Conservation (phyloP, 163 green algal species). For the Botryococcus braunii region DNA sequence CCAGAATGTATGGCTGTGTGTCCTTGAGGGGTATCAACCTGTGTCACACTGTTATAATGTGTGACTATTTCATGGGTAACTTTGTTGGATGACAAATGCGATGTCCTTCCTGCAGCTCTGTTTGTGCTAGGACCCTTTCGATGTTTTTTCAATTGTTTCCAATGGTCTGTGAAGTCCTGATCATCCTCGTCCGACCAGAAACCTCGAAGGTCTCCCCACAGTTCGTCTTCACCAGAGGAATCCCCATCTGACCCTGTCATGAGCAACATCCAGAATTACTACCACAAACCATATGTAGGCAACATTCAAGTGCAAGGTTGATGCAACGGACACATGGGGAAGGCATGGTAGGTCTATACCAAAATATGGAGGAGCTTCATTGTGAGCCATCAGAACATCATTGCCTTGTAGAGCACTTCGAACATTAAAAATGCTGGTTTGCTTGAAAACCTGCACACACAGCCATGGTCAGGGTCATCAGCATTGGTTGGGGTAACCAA, state of each 20-base stretch:
- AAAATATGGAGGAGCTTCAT: no score
- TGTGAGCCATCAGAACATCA: constrained; percentile 41
- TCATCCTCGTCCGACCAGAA: constrained; percentile 49
- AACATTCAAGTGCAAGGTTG: no score
- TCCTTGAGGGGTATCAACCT: constrained; percentile 5
- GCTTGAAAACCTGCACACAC: constrained; percentile 44
- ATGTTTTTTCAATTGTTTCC: no score
- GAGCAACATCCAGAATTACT: no score
- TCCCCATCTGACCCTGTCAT: constrained; percentile 10
- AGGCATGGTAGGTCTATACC: no score
- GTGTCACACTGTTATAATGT: constrained; percentile 63
- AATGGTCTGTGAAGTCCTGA: no score
- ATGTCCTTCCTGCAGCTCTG: no score
- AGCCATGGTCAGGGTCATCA: neutral
- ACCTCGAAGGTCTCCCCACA: constrained; percentile 34
- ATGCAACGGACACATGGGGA: no score
- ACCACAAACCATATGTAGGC: no score
- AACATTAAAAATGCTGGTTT: constrained; percentile 84
- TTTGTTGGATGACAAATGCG: no score
- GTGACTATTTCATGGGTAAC: constrained; percentile 53
- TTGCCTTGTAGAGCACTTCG: constrained; percentile 56
- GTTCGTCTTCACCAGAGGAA: constrained; percentile 41
- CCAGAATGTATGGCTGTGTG: no score
- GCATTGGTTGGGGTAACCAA: constrained; percentile 30
- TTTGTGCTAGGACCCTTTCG: no score